phyloP scores from a whole-genome alignment of 2,329 filamentous ascomycete genomes.

The Allantophomopsis cytisporea region DNA sequence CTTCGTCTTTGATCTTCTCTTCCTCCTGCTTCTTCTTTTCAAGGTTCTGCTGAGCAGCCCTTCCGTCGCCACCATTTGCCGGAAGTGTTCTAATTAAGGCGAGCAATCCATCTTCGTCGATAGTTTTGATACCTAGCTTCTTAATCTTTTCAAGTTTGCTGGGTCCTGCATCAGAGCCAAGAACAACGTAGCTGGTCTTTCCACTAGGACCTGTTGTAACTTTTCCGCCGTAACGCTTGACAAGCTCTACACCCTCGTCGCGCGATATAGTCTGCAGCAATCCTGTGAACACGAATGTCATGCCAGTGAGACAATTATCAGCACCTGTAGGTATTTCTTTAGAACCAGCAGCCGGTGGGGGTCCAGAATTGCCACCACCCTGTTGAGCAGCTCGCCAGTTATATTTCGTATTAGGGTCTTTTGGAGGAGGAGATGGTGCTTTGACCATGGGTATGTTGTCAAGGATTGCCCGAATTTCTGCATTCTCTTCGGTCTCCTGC shows the following conservation, averaged over 20 bases:
- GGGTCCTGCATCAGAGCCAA: conserved; percentile 83
- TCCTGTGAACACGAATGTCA: conserved; percentile 93
- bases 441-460: conserved; percentile 75
- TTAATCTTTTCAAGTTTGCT: conserved; percentile 84
- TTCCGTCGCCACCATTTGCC: conserved; percentile 74
- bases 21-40: conserved; percentile 79
- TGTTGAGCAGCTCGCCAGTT: conserved; percentile 54
- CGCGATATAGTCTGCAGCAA: conserved; percentile 68
- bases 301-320: conserved; percentile 78
- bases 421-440: conserved; percentile 70
- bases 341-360: conserved; percentile 46
- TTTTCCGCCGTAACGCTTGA: conserved; percentile 92
- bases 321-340: conserved; percentile 69
- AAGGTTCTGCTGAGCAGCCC: conserved; percentile 72
- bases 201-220: conserved; percentile 74
- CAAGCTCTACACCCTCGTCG: conserved; percentile 72
- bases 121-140: conserved; percentile 71
- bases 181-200: conserved; percentile 87
- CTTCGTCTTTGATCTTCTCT: conserved; percentile 67
- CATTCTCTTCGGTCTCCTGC: conserved; percentile 49
- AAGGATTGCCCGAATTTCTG: conserved; percentile 69
- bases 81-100: conserved; percentile 71
- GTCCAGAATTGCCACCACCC: conserved; percentile 46
- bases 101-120: conserved; percentile 86
- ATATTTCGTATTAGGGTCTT: conserved; percentile 60